Evolutionary conservation across 352 stramenopile genomes (phyloP).

Genomic region (Globisporangium megalacanthum): DNA sequence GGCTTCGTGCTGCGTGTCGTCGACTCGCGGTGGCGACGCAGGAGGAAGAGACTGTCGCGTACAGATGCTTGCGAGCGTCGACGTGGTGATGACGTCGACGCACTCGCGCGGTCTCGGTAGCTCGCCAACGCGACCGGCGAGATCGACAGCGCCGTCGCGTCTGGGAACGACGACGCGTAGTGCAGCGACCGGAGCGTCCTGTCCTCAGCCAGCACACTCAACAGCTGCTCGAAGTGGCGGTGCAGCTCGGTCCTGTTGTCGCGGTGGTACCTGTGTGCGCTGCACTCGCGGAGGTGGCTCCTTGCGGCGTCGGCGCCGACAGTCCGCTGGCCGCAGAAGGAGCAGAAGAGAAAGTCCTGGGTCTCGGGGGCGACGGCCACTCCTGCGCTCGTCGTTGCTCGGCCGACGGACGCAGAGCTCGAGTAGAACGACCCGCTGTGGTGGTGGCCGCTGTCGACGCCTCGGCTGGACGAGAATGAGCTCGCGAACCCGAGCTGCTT

Average conservation of each 20-base stretch:
- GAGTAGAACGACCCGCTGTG: constrained; percentile 10
- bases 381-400: not conserved
- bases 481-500: constrained; percentile 5
- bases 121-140: constrained; percentile 12
- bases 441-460: constrained; percentile 21
- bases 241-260: constrained; percentile 49
- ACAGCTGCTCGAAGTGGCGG: constrained; percentile 53
- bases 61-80: constrained; percentile 17
- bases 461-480: constrained; percentile 8
- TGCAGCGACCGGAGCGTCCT: constrained; percentile 53
- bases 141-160: constrained; percentile 29
- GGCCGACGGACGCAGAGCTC: not conserved
- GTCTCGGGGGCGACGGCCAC: constrained; percentile 11
- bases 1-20: not conserved
- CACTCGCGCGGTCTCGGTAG: constrained; percentile 2
- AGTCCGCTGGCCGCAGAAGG: constrained; percentile 58
- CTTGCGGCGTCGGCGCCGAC: constrained; percentile 25
- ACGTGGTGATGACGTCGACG: not conserved
- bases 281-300: constrained; percentile 45
- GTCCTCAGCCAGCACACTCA: constrained; percentile 64
- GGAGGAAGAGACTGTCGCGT: constrained; percentile 38
- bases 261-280: constrained; percentile 48
- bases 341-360: constrained; percentile 58
- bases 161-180: constrained; percentile 63
- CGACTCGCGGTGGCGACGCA: constrained; percentile 19